Conservation (phyloP, 495 filamentous ascomycete genomes). For the Lindgomyces ingoldianus region DNA sequence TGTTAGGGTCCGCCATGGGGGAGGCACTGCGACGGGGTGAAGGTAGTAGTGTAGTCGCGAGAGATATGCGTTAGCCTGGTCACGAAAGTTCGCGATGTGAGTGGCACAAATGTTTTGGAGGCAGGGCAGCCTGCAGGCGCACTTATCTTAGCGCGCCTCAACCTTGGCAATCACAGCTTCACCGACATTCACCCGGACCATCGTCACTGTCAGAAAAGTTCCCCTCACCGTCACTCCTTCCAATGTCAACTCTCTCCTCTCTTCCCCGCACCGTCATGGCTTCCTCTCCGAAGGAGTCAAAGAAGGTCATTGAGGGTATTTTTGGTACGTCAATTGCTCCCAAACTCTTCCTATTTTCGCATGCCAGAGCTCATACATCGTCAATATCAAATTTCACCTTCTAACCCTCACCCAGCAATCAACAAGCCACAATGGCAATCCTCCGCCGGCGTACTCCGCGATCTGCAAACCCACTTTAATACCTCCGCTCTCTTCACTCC, state of each 20-base stretch:
- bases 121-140: too few relatives aligned
- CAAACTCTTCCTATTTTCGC: neutral
- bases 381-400: neutral
- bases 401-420: conserved; percentile 61
- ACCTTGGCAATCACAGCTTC: conserved; percentile 2
- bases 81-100: too few relatives aligned
- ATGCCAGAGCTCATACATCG: neutral
- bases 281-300: conserved; percentile 21
- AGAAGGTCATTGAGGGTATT: conserved; percentile 33
- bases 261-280: conserved; percentile 30
- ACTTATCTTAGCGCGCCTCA: conserved; percentile 3
- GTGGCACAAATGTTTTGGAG: too few relatives aligned
- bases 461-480: conserved; percentile 78
- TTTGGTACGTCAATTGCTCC: conserved; percentile 24
- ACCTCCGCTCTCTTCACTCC: conserved; percentile 75
- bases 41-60: neutral
- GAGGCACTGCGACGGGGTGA: neutral
- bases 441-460: conserved; percentile 85
- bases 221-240: neutral
- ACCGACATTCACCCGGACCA: neutral
- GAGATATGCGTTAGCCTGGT: too few relatives aligned
- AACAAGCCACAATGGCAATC: conserved; percentile 85
- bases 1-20: conserved; percentile 49
- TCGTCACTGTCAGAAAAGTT: neutral
- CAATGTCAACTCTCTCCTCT: conserved; percentile 12